These are phyloP conservation scores for Penicillium sp. DNA, from an alignment of 2,329 filamentous ascomycete species.

Conservation along the genomic window DNA sequence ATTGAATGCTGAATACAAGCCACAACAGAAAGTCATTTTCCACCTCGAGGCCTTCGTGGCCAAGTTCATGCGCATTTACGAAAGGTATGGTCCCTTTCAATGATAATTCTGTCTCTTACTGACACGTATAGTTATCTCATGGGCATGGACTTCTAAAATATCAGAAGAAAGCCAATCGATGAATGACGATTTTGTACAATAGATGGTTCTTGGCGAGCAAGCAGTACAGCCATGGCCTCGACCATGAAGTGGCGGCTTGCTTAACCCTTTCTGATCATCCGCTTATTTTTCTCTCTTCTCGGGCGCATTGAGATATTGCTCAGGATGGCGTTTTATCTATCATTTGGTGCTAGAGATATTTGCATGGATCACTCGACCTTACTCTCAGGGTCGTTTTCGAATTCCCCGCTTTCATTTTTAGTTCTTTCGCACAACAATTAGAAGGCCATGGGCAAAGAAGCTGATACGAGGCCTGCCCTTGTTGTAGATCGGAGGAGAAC, in stretches of 20 bases:
- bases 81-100: slow-evolving; percentile 66
- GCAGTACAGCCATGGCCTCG: neutral
- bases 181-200: slow-evolving; percentile 34
- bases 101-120: slow-evolving; percentile 25
- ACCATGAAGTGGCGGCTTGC: neutral
- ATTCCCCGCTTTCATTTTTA: neutral
- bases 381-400: neutral
- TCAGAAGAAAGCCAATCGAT: slow-evolving; percentile 15
- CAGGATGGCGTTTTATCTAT: slow-evolving; percentile 10
- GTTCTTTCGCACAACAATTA: neutral
- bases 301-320: slow-evolving; percentile 14
- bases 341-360: neutral
- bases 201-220: slow-evolving; percentile 10
- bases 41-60: slow-evolving; percentile 97
- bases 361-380: neutral
- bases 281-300: slow-evolving; percentile 1
- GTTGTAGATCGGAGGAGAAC: neutral
- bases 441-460: neutral
- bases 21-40: slow-evolving; percentile 80
- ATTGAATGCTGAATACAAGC: slow-evolving; percentile 1
- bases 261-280: neutral
- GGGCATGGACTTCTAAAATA: slow-evolving; percentile 70
- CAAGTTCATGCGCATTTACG: slow-evolving; percentile 95
- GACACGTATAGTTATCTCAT: slow-evolving; percentile 57
- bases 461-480: neutral